Percentiles rank a stretch among this genome's conserved stretches.
These are phyloP conservation scores for Paraphaeosphaeria sporulosa DNA, from an alignment of 2,329 filamentous ascomycete genomes.

Conservation along the genomic window DNA sequence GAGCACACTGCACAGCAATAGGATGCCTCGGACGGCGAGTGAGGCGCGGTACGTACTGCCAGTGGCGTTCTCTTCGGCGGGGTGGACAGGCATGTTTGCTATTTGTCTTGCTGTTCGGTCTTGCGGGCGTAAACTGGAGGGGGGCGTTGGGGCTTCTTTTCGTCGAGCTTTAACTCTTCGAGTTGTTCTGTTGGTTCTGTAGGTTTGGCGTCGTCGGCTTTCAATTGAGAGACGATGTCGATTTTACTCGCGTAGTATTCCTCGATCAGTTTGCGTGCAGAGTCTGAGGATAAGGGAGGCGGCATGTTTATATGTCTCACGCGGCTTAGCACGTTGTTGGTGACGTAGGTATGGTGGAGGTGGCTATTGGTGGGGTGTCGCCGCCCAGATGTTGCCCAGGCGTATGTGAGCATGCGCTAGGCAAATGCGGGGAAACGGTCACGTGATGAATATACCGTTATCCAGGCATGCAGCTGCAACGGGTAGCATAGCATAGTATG, in stretches of 20 bases:
- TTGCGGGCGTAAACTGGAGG: slow-evolving; percentile 4
- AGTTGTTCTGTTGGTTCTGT: slow-evolving; percentile 10
- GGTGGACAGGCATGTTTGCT: slow-evolving; percentile 52
- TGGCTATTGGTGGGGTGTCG: neutral
- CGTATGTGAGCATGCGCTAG: neutral
- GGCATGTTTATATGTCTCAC: slow-evolving; percentile 14
- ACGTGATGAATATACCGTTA: neutral
- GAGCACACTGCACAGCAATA: neutral
- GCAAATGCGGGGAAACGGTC: neutral
- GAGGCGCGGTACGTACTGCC: slow-evolving; percentile 44
- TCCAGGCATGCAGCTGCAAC: neutral
- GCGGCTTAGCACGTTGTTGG: slow-evolving; percentile 9
- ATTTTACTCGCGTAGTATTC: slow-evolving; percentile 25
- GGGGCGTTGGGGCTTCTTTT: neutral
- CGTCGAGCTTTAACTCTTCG: slow-evolving; percentile 11
- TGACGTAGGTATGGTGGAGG: slow-evolving; percentile 11
- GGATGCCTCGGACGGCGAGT: neutral
- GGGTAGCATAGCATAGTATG: too few relatives aligned
- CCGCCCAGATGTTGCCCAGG: neutral
- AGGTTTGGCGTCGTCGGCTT: slow-evolving; percentile 8
- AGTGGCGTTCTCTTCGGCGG: slow-evolving; percentile 49
- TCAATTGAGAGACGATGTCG: slow-evolving; percentile 18
- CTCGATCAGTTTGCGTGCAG: slow-evolving; percentile 19
- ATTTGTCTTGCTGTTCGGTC: slow-evolving; percentile 15
- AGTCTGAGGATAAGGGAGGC: neutral